Evolutionary conservation across 768 basidiomycete genomes (phyloP).

Genomic region (Leccinum disarticulatum): DNA sequence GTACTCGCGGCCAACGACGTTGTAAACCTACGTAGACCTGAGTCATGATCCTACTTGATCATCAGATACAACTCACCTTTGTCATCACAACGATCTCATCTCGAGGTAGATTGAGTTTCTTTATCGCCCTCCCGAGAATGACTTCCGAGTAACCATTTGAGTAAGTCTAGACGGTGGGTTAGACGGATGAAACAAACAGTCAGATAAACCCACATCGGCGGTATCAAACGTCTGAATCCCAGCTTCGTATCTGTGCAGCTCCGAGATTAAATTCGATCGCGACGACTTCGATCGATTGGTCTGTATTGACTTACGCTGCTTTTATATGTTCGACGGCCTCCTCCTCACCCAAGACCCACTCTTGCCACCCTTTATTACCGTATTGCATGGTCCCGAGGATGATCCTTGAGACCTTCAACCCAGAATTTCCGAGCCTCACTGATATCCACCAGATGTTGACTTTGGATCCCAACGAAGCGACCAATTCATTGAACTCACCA

Average conservation of each 20-base stretch:
- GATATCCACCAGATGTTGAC: neutral
- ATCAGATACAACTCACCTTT: conserved; percentile 42
- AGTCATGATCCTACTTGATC: neutral
- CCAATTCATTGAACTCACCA: conserved; percentile 23
- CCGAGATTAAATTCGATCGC: neutral
- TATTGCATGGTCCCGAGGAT: conserved; percentile 53
- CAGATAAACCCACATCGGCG: conserved; percentile 28
- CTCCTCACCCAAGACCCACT: conserved; percentile 52
- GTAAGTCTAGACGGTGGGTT: conserved; percentile 44
- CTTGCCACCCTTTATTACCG: conserved; percentile 48
- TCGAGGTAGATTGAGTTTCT: conserved; percentile 62
- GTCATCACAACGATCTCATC: conserved; percentile 79
- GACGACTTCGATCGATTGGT: neutral
- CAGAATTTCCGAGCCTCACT: conserved; percentile 48
- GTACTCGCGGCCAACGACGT: conserved; percentile 33
- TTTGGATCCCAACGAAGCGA: neutral
- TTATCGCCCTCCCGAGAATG: conserved; percentile 72
- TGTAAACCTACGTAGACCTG: conserved; percentile 38
- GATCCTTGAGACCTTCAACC: conserved; percentile 50
- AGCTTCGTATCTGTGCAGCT: conserved; percentile 30
- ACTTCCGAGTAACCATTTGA: conserved; percentile 66
- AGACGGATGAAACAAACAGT: neutral
- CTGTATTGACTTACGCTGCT: conserved; percentile 37
- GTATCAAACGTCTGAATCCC: conserved; percentile 39
- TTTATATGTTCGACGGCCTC: conserved; percentile 46